Base-by-base conservation (phyloP, 108 stramenopile species). In the Hondaea fermentalgiana region DNA sequence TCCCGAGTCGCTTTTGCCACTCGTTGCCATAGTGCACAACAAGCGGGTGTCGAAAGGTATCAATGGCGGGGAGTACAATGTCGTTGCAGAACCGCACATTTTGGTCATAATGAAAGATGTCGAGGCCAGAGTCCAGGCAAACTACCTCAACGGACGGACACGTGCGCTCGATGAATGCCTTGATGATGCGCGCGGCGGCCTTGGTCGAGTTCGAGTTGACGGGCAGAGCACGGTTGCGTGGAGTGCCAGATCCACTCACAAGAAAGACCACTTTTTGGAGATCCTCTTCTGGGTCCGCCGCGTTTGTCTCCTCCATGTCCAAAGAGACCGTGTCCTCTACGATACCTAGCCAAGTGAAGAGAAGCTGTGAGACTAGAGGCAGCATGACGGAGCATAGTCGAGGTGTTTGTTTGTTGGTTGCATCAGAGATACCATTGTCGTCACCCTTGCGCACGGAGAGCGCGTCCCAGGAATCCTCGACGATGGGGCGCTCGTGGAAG, bases 71-170 rank as follows among this genome's bases (percentile, higher is more conserved):
- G 89, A 96, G 89, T 10, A 98, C 94, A 87, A 96, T 96, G 42
- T 93, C 88, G 60, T 97, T 95, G n/a, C 96, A 97, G 88, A 99
- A 99, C 5, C 90, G 76, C 35, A 98, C 97, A 90, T 99, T 99
- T 87, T 98, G 97, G 87, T 98, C 98, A 89, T 97, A 99, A 16
- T 98, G 95, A 89, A 98, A 97, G 57, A 98, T 94, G 72, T 98
- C 96, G n/a, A 95, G 94, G 44, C 93, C 89, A 6, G 97, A 97
- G 90, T 97, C 96, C 25, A 97, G 92, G 58, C 94, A 91, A 16
- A 35, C 14, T n/a, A 90, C 87, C 59, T 53, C 90, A 4, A 88
- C 64, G 19, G 6, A 5, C 6, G 14, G n/a, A 42, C 17, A 64
- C 5, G 49, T 49, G 44, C 23, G 42, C 44, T 25, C 17, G 71